Percentiles rank a stretch among this genome's conserved stretches.
These are phyloP conservation scores for Penicillium mononematosum DNA, from an alignment of 495 filamentous ascomycete genomes.

Conservation along the genomic window DNA sequence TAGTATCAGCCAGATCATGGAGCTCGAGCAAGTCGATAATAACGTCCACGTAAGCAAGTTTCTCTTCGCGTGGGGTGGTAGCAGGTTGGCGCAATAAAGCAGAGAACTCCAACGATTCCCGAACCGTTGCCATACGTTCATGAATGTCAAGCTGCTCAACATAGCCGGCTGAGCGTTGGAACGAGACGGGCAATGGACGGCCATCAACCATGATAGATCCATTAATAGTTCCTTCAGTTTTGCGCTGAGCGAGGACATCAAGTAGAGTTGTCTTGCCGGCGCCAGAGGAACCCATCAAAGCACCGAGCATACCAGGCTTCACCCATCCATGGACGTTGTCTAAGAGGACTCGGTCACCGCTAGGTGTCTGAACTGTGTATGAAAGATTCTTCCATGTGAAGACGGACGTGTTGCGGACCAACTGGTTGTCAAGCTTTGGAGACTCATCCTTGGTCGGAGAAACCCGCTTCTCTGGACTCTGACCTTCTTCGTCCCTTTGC, in stretches of 20 bases:
- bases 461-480: slow-evolving; percentile 24
- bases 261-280: slow-evolving; percentile 62
- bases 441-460: slow-evolving; percentile 14
- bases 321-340: slow-evolving; percentile 88
- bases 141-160: slow-evolving; percentile 62
- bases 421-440: slow-evolving; percentile 12
- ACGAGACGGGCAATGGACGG: slow-evolving; percentile 68
- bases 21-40: slow-evolving; percentile 60
- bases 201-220: slow-evolving; percentile 87
- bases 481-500: slow-evolving; percentile 35
- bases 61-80: slow-evolving; percentile 50
- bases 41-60: slow-evolving; percentile 57
- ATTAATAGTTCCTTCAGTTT: slow-evolving; percentile 79
- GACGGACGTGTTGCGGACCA: slow-evolving; percentile 50
- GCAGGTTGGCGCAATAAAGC: slow-evolving; percentile 57
- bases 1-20: slow-evolving; percentile 51
- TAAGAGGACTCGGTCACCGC: slow-evolving; percentile 51
- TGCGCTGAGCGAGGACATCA: slow-evolving; percentile 60
- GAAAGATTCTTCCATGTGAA: slow-evolving; percentile 62
- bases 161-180: slow-evolving; percentile 68
- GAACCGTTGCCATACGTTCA: slow-evolving; percentile 56
- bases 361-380: slow-evolving; percentile 50
- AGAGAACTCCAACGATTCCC: slow-evolving; percentile 60
- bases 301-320: slow-evolving; percentile 76
- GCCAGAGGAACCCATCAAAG: slow-evolving; percentile 65